These are phyloP conservation scores for Haematococcus sp. DNA, from an alignment of 139 green algal genomes.

Conservation along the genomic window DNA sequence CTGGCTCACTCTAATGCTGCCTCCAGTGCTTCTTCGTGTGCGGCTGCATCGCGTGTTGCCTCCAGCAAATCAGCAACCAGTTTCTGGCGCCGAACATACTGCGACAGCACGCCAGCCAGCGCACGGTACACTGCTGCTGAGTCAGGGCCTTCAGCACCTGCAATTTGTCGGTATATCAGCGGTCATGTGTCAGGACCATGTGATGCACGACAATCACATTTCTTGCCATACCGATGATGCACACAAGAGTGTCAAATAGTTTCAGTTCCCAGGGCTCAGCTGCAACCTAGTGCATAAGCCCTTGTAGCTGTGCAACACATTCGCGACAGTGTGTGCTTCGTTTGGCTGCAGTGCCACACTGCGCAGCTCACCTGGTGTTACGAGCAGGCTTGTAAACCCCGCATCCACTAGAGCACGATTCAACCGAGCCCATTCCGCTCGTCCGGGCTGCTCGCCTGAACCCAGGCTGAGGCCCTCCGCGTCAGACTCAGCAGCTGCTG, in stretches of 20 bases:
- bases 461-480: too few relatives aligned
- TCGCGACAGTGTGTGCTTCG: neutral
- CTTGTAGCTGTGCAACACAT: constrained; percentile 6
- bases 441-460: too few relatives aligned
- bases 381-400: constrained; percentile 13
- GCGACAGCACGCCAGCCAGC: constrained; percentile 8
- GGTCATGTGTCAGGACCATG: too few relatives aligned
- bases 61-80: constrained; percentile 31
- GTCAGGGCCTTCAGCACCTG: constrained; percentile 1
- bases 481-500: too few relatives aligned
- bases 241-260: too few relatives aligned
- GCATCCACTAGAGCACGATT: constrained; percentile 22
- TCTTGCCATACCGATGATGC: too few relatives aligned
- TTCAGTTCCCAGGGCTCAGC: too few relatives aligned
- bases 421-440: constrained; percentile 14
- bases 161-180: neutral
- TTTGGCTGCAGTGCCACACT: neutral
- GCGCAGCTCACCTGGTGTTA: neutral
- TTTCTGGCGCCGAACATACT: constrained; percentile 23
- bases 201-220: too few relatives aligned
- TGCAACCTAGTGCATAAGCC: too few relatives aligned
- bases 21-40: constrained; percentile 12
- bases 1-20: constrained; percentile 9
- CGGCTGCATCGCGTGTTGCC: constrained; percentile 3
- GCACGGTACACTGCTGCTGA: constrained; percentile 3